These are phyloP conservation scores for Glonium stellatum DNA, from an alignment of 495 filamentous ascomycete genomes.

Conservation along the genomic window DNA sequence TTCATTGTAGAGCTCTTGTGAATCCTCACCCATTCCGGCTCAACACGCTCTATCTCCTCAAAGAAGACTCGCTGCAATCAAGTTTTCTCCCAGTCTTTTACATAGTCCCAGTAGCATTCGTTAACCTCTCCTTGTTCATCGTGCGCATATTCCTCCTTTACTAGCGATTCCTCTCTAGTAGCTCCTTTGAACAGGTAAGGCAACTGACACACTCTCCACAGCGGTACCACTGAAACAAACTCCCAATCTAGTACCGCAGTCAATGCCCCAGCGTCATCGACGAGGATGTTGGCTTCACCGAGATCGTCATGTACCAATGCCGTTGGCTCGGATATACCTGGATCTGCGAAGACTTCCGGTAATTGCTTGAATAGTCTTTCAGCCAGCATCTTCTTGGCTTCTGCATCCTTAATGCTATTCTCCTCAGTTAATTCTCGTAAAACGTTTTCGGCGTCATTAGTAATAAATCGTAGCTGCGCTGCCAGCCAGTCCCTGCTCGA, in stretches of 20 bases:
- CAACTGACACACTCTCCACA: background rate
- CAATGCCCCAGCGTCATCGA: background rate
- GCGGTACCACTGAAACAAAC: background rate
- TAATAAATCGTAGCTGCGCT: too few species aligned
- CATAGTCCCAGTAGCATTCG: background rate
- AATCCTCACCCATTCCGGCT: background rate
- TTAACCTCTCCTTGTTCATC: background rate
- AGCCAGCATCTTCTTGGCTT: too few species aligned
- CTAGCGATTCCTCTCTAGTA: background rate
- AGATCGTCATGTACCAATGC: too few species aligned
- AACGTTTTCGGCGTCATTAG: too few species aligned
- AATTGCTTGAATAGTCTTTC: too few species aligned
- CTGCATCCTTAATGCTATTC: too few species aligned
- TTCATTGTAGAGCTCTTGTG: background rate
- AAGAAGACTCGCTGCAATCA: background rate
- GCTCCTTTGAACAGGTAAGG: background rate
- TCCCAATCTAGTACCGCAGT: background rate
- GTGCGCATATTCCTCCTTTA: background rate
- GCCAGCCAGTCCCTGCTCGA: too few species aligned
- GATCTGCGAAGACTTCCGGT: too few species aligned
- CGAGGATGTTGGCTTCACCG: background rate
- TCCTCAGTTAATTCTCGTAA: too few species aligned
- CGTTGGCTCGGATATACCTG: too few species aligned
- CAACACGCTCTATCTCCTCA: background rate
- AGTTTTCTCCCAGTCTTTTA: background rate